Evolutionary conservation across 805 yeast genomes (phyloP), one percentile per base, ranked within the genome.

Genomic region (Kurtzmaniella fragi): DNA sequence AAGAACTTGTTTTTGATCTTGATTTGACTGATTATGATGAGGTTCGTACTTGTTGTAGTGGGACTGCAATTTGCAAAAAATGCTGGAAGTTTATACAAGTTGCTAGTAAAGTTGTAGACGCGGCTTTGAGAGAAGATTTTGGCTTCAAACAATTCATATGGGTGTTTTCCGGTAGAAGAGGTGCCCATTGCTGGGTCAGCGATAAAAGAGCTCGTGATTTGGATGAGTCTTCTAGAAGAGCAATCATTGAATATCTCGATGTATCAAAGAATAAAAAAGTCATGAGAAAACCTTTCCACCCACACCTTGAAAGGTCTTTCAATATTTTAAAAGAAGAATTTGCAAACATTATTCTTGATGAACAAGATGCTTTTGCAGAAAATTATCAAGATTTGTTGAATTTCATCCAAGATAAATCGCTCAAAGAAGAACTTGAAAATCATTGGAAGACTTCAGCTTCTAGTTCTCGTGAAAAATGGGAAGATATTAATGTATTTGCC

Each of bases 91-190:
- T 90, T 56, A 86, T 93, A 43, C 80, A 83, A 15, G 77, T 90
- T 17, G 96, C 97, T 2, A 77, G 89, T 42, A 75, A 79, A 51
- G 77, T 90, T 34, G 65, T 93, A 43, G 86, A 84, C 43, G 54
- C 59, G 1, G 83, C 95, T 0, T 69, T 93, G 38, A 66, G 77
- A 38, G 88, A 87, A 37, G 98, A 91, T 60, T 93, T 93, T 61
- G 98, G 96, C 1, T 90, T 86, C 59, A 66, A 79, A 43, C 82
- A 87, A 59, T 69, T 88, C 55, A 70, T 93, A 36, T 93, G 98
- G 98, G 96, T 91, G 4, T 93, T 87, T 56, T 88, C 96, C 1
- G 99, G 99, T 34, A 84, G 99, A 71, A 85, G 99, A 75, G 99
- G 99, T 61, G 95, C 95, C 12, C 99, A 93, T 71, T 95, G 98